Base-by-base conservation (phyloP, 2,329 filamentous ascomycete species). In the Trichoderma lentiforme region DNA sequence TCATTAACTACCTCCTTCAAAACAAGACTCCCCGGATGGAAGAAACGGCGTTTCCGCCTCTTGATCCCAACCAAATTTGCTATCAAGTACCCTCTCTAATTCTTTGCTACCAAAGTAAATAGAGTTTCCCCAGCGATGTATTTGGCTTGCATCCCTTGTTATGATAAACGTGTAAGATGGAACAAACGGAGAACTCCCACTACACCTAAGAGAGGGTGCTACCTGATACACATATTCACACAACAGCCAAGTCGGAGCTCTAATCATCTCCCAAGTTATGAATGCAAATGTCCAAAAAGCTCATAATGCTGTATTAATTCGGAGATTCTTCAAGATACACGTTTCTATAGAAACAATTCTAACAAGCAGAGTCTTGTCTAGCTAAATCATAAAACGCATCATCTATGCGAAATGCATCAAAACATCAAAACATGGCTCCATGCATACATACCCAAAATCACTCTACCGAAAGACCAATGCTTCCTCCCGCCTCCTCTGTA, bases 391-490 rank as follows among this genome's bases (percentile, higher is more conserved):
- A 21, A 43, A 39, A 9, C 56, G 56, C 56, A 60, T 60, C 28
- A 32, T 60, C 56, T 60, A 60, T 32, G 26, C 28, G 26, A 12
- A 32, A 43, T n/a, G 32, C 15, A 34, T 32, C 56, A 60, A 32
- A 26, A 28, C 18, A 43, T 43, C 39, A n/a, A 39, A 39, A 3
- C 26, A 32, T 30, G 56, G 26, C 30, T 30, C 15, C 18, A 11
- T 21, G 28, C 34, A 43, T 21, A 43, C 21, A 39, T 39, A 39
- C 36, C 36, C 15, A 47, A 3, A 60, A 74, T 39, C 74, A 73
- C 12, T 74, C 74, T 3, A 53, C n/a, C 6, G 64, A 73, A 28
- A 72, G 80, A 60, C 62, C 65, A 56, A 26, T 57, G 18, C 65
- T 34, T 15, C 26, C 56, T 3, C 24, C 58, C n/a, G 57, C 61